Conservation (phyloP, 2,329 filamentous ascomycete genomes). For the Claviceps sp. region DNA sequence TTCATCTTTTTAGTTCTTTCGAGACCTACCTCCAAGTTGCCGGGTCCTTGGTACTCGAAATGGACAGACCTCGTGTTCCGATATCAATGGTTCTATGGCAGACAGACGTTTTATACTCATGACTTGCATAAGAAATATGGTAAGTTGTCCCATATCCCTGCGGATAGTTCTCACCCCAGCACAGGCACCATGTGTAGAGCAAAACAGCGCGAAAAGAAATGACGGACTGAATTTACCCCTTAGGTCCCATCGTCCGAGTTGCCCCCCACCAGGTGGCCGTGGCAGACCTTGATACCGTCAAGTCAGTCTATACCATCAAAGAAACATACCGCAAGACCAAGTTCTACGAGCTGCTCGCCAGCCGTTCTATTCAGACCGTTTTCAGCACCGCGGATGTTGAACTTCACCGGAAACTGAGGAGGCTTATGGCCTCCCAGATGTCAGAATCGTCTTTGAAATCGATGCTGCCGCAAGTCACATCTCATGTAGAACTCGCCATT, state of each 20-base stretch:
- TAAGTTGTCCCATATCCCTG: background rate
- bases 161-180: too few species aligned
- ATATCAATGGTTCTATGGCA: constrained; percentile 10
- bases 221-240: background rate
- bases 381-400: constrained; percentile 27
- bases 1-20: background rate
- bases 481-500: constrained; percentile 26
- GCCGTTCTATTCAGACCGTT: constrained; percentile 10
- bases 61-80: constrained; percentile 9
- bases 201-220: background rate
- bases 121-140: constrained; percentile 13
- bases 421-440: constrained; percentile 28
- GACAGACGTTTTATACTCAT: constrained; percentile 10
- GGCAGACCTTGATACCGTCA: constrained; percentile 11
- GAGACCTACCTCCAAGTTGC: constrained; percentile 9
- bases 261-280: constrained; percentile 13
- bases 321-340: constrained; percentile 13
- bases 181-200: too few species aligned
- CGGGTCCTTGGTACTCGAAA: constrained; percentile 14
- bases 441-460: constrained; percentile 22
- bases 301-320: constrained; percentile 19
- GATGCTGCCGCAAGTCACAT: constrained; percentile 20
- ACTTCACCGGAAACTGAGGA: constrained; percentile 25
- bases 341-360: constrained; percentile 13
- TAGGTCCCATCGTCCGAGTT: constrained; percentile 14